Conservation (phyloP, 2,329 filamentous ascomycete genomes). For the Aspergillus luchuensis region DNA sequence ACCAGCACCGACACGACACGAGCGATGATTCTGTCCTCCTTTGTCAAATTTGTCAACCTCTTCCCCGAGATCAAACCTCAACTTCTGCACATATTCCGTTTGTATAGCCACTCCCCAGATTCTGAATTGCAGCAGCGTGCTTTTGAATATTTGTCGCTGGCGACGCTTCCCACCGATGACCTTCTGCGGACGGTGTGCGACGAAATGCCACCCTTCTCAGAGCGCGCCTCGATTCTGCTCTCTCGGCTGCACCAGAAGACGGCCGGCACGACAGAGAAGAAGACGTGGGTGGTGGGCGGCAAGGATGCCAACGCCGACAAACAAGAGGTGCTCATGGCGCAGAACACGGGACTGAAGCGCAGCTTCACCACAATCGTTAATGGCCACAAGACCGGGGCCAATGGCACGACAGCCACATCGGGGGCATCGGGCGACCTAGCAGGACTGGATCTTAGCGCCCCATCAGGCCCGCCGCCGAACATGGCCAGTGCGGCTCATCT, state of each 20-base stretch:
- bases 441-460: slow-evolving; percentile 75
- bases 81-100: slow-evolving; percentile 82
- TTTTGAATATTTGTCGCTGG: slow-evolving; percentile 88
- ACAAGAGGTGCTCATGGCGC: slow-evolving; percentile 76
- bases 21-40: slow-evolving; percentile 91
- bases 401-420: slow-evolving; percentile 37
- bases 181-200: slow-evolving; percentile 91
- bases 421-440: slow-evolving; percentile 68
- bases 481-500: slow-evolving; percentile 89
- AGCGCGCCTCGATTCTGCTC: slow-evolving; percentile 86
- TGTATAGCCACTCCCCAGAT: slow-evolving; percentile 92
- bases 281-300: slow-evolving; percentile 96
- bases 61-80: slow-evolving; percentile 99
- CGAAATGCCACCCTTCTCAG: slow-evolving; percentile 98
- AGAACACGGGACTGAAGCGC: slow-evolving; percentile 80
- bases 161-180: slow-evolving; percentile 84
- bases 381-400: slow-evolving; percentile 37
- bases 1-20: slow-evolving; percentile 85
- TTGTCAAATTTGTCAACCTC: slow-evolving; percentile 96
- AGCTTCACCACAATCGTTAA: slow-evolving; percentile 68
- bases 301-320: slow-evolving; percentile 88
- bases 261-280: slow-evolving; percentile 86
- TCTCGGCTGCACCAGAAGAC: slow-evolving; percentile 95
- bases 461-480: slow-evolving; percentile 68
- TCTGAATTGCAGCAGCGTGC: slow-evolving; percentile 94